A percentile compares a stretch with the other conserved stretches of the same genome.
Evolutionary conservation across 371 early-diverging fungal genomes (phyloP).

Genomic region (Thermomucor indicae-seudaticae): DNA sequence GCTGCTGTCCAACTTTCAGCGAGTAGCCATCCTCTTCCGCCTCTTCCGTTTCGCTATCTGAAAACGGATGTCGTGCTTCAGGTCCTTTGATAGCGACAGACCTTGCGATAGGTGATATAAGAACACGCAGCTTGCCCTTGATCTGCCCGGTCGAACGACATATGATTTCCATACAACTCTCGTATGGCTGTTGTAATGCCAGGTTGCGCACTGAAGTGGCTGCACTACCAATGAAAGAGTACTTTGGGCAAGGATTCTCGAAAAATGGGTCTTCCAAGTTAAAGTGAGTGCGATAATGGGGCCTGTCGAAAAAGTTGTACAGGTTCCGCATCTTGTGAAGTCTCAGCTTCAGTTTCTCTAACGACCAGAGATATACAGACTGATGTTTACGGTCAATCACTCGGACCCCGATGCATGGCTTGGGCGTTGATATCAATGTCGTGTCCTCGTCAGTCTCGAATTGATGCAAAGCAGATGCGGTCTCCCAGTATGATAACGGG

Average conservation of each 20-base stretch:
- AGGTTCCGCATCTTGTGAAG: slow-evolving; percentile 75
- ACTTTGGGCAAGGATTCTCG: slow-evolving; percentile 55
- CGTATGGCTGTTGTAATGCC: slow-evolving; percentile 42
- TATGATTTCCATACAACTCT: slow-evolving; percentile 54
- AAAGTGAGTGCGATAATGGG: slow-evolving; percentile 66
- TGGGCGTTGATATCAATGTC: slow-evolving; percentile 26
- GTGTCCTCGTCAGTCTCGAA: slow-evolving; percentile 55
- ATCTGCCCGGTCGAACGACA: slow-evolving; percentile 53
- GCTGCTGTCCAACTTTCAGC: slow-evolving; percentile 47
- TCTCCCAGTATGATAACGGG: slow-evolving; percentile 64
- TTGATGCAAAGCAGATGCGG: slow-evolving; percentile 48
- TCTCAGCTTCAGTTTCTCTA: slow-evolving; percentile 59
- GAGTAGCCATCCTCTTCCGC: slow-evolving; percentile 2
- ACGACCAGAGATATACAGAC: slow-evolving; percentile 73
- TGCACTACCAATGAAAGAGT: slow-evolving; percentile 65
- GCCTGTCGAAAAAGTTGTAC: slow-evolving; percentile 66
- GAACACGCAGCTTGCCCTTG: slow-evolving; percentile 47
- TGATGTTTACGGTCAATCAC: slow-evolving; percentile 70
- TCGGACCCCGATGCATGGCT: slow-evolving; percentile 63
- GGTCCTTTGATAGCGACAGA: slow-evolving; percentile 20
- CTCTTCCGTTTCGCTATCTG: slow-evolving; percentile 4
- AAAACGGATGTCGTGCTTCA: slow-evolving; percentile 5
- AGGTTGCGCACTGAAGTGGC: slow-evolving; percentile 52
- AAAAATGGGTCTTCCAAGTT: slow-evolving; percentile 75
- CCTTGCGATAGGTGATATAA: slow-evolving; percentile 46